Percentiles rank a stretch among this genome's conserved stretches.
Conservation (phyloP, 768 basidiomycete species). For the Lactarius hengduanensis region DNA sequence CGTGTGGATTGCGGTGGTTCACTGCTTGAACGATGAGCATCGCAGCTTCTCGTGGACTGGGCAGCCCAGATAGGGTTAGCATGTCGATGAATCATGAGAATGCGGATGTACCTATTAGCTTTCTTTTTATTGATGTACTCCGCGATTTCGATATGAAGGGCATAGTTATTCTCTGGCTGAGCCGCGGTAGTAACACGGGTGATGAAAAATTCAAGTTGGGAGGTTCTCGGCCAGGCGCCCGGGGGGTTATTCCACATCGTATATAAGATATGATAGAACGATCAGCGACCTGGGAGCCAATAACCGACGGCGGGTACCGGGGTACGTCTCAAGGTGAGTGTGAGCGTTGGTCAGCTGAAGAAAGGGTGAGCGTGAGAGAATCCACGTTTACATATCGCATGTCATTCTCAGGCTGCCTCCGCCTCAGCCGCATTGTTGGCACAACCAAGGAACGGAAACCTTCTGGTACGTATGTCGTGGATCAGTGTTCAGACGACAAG, state of each 20-base stretch:
- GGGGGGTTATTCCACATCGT: slow-evolving; percentile 28
- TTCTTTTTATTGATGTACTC: slow-evolving; percentile 94
- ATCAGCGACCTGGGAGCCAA: background rate
- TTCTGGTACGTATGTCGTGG: background rate
- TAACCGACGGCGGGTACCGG: slow-evolving; percentile 16
- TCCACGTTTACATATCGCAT: background rate
- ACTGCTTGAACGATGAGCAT: slow-evolving; percentile 80
- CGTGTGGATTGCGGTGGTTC: slow-evolving; percentile 91
- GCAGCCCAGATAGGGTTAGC: background rate
- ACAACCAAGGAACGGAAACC: background rate
- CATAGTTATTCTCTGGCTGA: slow-evolving; percentile 86
- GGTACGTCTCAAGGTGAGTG: background rate
- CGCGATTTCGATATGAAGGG: slow-evolving; percentile 88
- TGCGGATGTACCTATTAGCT: slow-evolving; percentile 78
- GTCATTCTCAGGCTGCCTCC: background rate
- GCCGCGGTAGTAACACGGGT: slow-evolving; percentile 85
- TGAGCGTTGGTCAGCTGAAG: background rate
- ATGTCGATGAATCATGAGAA: background rate
- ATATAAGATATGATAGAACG: background rate
- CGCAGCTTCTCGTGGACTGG: slow-evolving; percentile 86
- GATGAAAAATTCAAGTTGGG: slow-evolving; percentile 68
- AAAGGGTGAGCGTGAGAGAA: background rate
- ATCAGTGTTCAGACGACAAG: background rate
- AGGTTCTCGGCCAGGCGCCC: slow-evolving; percentile 48
- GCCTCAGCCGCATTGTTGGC: too few relatives aligned